Evolutionary conservation across 2,329 filamentous ascomycete species (phyloP), one percentile per base, ranked within the genome.

Genomic region (Mariannaea sp.): DNA sequence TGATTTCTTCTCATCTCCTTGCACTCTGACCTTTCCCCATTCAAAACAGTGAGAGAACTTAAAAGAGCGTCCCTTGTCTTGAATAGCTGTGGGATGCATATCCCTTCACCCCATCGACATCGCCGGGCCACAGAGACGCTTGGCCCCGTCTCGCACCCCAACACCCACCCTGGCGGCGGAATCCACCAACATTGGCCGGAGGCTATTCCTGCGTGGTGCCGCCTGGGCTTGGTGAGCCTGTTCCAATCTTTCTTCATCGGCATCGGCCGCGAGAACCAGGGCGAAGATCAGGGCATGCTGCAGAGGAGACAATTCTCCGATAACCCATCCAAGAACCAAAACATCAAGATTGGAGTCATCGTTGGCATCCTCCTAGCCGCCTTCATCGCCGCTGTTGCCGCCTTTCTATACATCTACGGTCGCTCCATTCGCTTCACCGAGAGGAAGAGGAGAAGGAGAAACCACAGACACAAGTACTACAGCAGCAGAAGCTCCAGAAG

Each of bases 271-370:
- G 27, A 27, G 13, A n/a, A n/a, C n/a, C n/a, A n/a, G n/a, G n/a
- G n/a, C n/a, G 38, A 33, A 3, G 19, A 22, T n/a, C n/a, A n/a
- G 16, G 16, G 17, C 3, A 7, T 12, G 7, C 27, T 63, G 20
- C 20, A 41, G n/a, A 58, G 56, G 41, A 62, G 66, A 13, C 68
- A 70, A 43, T 65, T 67, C 49, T 67, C 66, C 27, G 55, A 56
- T 27, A 61, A 64, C 36, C 57, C 64, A 5, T 46, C 58, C 39
- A 61, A 70, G 13, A 70, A 73, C 32, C 71, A 69, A 27, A 74
- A 77, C 59, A 67, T 70, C 46, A 74, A 71, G 27, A 78, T 77
- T 49, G 76, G 75, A 48, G 66, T 77, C 53, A 69, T 75, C 3
- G 71, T 79, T 38, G 76, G 72, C 52, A 64, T 79, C 33, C 64